These are phyloP conservation scores for Tricholoma sp. DNA, from an alignment of 768 basidiomycete species.

Conservation along the genomic window DNA sequence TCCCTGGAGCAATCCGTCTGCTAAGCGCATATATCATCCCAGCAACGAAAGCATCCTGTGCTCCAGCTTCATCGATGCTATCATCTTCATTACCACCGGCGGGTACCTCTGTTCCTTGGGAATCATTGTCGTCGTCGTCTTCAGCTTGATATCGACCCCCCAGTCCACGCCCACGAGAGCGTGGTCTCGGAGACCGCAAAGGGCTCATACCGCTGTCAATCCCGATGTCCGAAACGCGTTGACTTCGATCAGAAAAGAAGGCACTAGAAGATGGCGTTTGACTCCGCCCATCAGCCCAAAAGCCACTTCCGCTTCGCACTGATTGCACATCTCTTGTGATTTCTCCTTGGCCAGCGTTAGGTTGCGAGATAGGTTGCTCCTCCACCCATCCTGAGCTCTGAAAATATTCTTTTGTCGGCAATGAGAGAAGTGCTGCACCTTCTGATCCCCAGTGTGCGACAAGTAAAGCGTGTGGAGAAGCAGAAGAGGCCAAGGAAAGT, in stretches of 20 bases:
- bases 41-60: conserved; percentile 79
- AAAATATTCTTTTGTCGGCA: conserved; percentile 83
- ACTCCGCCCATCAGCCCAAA: conserved; percentile 62
- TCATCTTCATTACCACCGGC: conserved; percentile 31
- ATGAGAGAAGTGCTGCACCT: conserved; percentile 74
- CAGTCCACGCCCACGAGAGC: conserved; percentile 15
- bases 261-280: conserved; percentile 52
- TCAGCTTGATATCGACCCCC: conserved; percentile 28
- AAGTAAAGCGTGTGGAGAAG: conserved; percentile 72
- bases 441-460: conserved; percentile 78
- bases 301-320: conserved; percentile 68
- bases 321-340: conserved; percentile 29
- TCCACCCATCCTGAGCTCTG: conserved; percentile 82
- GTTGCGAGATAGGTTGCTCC: conserved; percentile 29
- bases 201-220: conserved; percentile 22
- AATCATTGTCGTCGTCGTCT: conserved; percentile 51
- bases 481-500: conserved; percentile 63
- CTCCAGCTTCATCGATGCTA: conserved; percentile 67
- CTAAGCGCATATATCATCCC: conserved; percentile 85
- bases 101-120: conserved; percentile 55
- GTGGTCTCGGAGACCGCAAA: conserved; percentile 18
- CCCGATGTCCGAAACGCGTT: conserved; percentile 16
- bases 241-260: conserved; percentile 36
- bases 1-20: conserved; percentile 64
- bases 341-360: conserved; percentile 5